Conservation (phyloP, 2,329 filamentous ascomycete species). For the Cordyceps javanica region DNA sequence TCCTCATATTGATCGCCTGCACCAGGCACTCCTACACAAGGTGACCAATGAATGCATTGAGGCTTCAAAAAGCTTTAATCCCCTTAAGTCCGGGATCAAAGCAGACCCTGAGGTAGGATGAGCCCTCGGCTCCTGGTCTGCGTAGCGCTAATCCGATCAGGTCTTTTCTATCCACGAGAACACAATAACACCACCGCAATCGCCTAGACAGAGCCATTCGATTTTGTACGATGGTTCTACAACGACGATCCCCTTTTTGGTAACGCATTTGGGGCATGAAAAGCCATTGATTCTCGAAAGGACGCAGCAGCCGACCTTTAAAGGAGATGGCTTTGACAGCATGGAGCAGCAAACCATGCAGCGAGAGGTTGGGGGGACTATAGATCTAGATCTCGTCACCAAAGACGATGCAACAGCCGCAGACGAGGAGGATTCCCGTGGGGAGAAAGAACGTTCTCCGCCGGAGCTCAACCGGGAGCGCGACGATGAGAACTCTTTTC, state of each 20-base stretch:
- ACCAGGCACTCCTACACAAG: constrained; percentile 21
- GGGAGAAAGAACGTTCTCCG: rapidly evolving
- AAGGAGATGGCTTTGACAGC: not conserved
- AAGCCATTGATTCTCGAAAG: too few species aligned
- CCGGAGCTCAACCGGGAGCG: not conserved
- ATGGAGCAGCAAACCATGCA: not conserved
- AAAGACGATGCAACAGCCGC: too few species aligned
- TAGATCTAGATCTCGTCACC: too few species aligned
- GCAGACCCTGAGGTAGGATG: not conserved
- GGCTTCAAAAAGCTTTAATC: not conserved
- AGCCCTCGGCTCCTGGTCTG: not conserved
- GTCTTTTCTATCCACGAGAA: not conserved
- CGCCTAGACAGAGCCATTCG: not conserved
- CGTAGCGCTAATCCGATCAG: not conserved
- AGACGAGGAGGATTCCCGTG: too few species aligned
- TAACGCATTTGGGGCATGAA: not conserved
- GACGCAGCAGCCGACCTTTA: not conserved
- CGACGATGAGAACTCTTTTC: not conserved
- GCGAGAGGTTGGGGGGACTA: too few species aligned
- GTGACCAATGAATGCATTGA: constrained; percentile 19
- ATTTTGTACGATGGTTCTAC: not conserved
- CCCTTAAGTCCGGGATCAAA: rapidly evolving
- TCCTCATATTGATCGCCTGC: constrained; percentile 16
- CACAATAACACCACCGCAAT: not conserved
- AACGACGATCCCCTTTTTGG: too few species aligned